These are phyloP conservation scores for Populus ilicifolia DNA, from an alignment of 345 rosid species.

Conservation along the genomic window DNA sequence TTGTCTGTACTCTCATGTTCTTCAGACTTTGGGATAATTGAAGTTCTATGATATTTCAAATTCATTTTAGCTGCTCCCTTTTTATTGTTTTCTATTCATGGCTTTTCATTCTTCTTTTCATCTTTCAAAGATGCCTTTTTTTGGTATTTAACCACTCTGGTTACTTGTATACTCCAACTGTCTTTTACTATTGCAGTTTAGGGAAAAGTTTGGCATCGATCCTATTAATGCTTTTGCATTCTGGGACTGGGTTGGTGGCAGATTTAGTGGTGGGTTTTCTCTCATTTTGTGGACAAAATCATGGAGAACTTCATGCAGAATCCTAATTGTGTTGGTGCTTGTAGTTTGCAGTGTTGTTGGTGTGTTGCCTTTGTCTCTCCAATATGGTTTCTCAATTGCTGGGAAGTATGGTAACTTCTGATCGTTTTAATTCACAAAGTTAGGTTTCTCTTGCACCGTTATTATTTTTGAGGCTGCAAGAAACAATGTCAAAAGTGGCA, in stretches of 20 bases:
- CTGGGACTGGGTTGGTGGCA: conserved; percentile 99
- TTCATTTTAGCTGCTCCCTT: background rate
- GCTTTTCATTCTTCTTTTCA: no score
- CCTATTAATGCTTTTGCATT: conserved; percentile 94
- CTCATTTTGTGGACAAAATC: conserved; percentile 8
- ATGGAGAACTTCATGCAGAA: conserved; percentile 11
- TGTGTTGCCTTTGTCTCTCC: conserved; percentile 84
- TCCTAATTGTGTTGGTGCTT: conserved; percentile 22
- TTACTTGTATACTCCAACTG: background rate
- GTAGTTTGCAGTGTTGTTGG: conserved; percentile 99
- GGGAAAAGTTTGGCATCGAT: conserved; percentile 92
- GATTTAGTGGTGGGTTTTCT: conserved; percentile 70
- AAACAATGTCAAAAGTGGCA: background rate
- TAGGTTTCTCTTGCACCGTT: background rate
- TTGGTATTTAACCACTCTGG: no score
- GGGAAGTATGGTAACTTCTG: conserved; percentile 69
- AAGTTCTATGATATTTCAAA: no score
- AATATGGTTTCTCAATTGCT: conserved; percentile 78
- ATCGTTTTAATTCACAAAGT: background rate
- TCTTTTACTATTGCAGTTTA: conserved; percentile 49
- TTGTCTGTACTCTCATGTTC: background rate
- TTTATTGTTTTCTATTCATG: background rate
- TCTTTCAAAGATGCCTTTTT: no score
- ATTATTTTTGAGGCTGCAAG: background rate
- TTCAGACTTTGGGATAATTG: background rate